Evolutionary conservation across 352 stramenopile genomes (phyloP), one percentile per base, ranked within the genome.

Genomic region (Pythium brachiatum): DNA sequence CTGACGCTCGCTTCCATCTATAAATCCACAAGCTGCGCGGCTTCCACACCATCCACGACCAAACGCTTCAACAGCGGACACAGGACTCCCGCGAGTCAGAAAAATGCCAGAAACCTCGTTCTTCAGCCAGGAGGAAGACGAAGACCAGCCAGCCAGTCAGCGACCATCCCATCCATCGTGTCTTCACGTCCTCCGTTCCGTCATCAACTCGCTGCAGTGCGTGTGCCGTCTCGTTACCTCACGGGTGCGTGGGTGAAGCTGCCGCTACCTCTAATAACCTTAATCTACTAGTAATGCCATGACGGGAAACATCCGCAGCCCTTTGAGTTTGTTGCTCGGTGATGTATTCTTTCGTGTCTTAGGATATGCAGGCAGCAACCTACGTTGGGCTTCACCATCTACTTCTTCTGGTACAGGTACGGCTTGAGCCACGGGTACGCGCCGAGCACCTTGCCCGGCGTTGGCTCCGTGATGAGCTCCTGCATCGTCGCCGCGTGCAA

Each of bases 371-470:
- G 21, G 46, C 46, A 32, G 46, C 16, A n/a, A 31, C 20, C 25
- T 5, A 7, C 7, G 43, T 51, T 11, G 27, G 11, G 27, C 44
- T 31, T 13, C 8, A 13, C n/a, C 39, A 48, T 48, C 47, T 69
- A 51, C 55, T 70, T 57, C 20, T 58, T 64, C 39, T 66, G 52
- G 64, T 72, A 72, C 23, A 72, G 41, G 34, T 62, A 67, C 53
- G 64, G 64, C 64, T 72, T 72, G 47, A 72, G 41, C 57, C 64
- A 72, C 21, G 64, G 64, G 54, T 53, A 72, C 27, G 58, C 58
- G 20, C 53, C 38, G 7, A 67, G 48, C 31, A 60, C 64, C 27
- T 64, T 53, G 27, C n/a, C 34, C 4, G 64, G 64, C 2, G 64
- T 20, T 18, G 46, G 41, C 27, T 58, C 34, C 20, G 68, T 61